Conservation (phyloP, 495 filamentous ascomycete genomes). For the Penicillium daleae region DNA sequence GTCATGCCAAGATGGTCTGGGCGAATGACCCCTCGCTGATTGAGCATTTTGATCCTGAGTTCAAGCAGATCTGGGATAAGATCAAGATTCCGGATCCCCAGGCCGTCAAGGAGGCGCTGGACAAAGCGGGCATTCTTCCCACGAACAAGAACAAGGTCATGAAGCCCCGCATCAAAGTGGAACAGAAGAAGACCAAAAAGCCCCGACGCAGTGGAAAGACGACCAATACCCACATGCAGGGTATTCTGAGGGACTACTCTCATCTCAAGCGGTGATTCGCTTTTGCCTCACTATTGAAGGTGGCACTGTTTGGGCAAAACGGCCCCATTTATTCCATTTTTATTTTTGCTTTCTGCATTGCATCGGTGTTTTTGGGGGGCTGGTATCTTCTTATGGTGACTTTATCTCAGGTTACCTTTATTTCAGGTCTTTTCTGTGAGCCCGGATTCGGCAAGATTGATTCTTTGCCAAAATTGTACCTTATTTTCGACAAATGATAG, state of each 20-base stretch:
- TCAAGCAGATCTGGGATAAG: constrained; percentile 79
- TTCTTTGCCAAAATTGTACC: constrained; percentile 18
- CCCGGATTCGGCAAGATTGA: neutral
- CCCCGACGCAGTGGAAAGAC: constrained; percentile 76
- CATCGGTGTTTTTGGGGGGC: constrained; percentile 24
- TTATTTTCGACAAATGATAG: constrained; percentile 29
- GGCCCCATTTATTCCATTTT: neutral
- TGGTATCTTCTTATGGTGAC: neutral
- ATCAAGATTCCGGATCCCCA: constrained; percentile 75
- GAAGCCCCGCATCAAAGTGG: constrained; percentile 57
- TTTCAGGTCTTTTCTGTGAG: neutral
- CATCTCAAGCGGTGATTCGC: constrained; percentile 54
- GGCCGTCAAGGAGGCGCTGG: constrained; percentile 73
- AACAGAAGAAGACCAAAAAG: constrained; percentile 65
- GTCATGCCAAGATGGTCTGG: constrained; percentile 84
- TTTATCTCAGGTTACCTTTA: neutral
- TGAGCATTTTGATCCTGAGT: constrained; percentile 78
- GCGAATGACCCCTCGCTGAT: constrained; percentile 78
- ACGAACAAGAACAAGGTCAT: constrained; percentile 73
- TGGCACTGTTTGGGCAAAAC: neutral
- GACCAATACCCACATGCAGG: constrained; percentile 91
- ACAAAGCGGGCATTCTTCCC: constrained; percentile 73
- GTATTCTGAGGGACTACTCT: constrained; percentile 83
- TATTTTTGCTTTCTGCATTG: no score
- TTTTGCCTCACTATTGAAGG: neutral